Evolutionary conservation across 768 basidiomycete species (phyloP), one percentile per base, ranked within the genome.

Genomic region (Thelephora ganbajun): DNA sequence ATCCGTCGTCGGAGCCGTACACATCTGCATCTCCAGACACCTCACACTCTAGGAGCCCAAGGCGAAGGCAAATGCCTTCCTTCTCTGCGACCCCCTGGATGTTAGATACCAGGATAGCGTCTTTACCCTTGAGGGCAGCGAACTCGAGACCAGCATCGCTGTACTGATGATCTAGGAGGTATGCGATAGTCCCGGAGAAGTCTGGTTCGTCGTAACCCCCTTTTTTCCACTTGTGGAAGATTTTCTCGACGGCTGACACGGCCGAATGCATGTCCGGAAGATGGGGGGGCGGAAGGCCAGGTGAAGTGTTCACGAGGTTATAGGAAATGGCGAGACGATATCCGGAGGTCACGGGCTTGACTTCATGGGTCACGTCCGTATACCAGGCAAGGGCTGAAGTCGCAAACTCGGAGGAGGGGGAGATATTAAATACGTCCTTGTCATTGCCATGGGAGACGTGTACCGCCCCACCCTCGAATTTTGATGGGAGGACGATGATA

Each of bases 311-410:
- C n/a, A 74, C 62, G 44, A 76, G 63, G 50, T 73, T 74, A 57
- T 69, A 76, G 0, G 72, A 69, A 6, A 76, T 64, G 0, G 72
- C 73, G 0, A 76, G 64, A 1, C 70, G 68, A 48, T 71, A 73
- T 3, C 75, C 74, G 14, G 66, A 64, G 0, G 66, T 70, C 41
- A 75, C 59, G 5, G 69, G 66, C 49, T 70, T 70, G 50, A 75
- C 66, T 60, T 72, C 71, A 55, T 73, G 72, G 42, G 58, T 59
- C 44, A 74, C 73, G 47, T 74, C 74, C 22, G 71, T 73, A 53
- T 76, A 73, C 72, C 74, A 77, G 1, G 73, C 63, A 3, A 74
- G 57, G 12, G 70, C 56, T 0, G 67, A 57, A 0, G 69, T 71
- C 2, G 56, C 54, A 5, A 58, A 44, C 1, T 58, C 45, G n/a